Base-by-base conservation (phyloP, 2,329 filamentous ascomycete species). In the Gyromitra esculenta region DNA sequence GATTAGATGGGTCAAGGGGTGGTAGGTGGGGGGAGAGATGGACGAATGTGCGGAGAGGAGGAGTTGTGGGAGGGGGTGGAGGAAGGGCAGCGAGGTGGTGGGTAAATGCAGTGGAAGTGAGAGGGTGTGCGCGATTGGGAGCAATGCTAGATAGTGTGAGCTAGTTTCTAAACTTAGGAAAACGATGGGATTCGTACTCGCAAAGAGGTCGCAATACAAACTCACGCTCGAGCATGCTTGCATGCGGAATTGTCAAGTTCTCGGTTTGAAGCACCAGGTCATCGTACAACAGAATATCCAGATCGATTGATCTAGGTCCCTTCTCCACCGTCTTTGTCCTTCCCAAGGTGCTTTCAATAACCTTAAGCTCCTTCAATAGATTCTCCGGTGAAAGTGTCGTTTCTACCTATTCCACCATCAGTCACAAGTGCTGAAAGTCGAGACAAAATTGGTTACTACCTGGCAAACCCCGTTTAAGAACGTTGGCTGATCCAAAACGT, bases 381-480 rank as follows among this genome's bases (percentile, higher is more conserved):
- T 89, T 87, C 56, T 95, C 84, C 0, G 96, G 94, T 18, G 88
- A 87, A 9, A 97, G 84, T 1, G 86, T 87, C 3, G 96, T 98
- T 84, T 93, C 91, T 64, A 97, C 89, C 93, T 97, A 80, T 35
- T 13, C 39, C 13, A 25, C 68, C 80, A 21, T 72, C 18, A 75
- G 59, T 31, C 8, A 35, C 8, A n/a, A 18, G n/a, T 45, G 21
- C n/a, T 43, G 15, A 1, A 45, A 8, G 18, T 8, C 41, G 21
- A 31, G 15, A 31, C 56, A n/a, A 37, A 8, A 31, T 37, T 15
- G 35, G 31, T 18, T 48, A 52, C 83, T 83, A 96, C 94, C 89
- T 97, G 92, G 83, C 93, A 97, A 73, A 91, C 94, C 21, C 94
- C 96, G 82, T 99, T 99, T 62, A 97, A 85, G 82, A 99, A 99